These are phyloP conservation scores for Trichosporon ovoides DNA, from an alignment of 1,284 basidiomycete genomes.

Conservation along the genomic window DNA sequence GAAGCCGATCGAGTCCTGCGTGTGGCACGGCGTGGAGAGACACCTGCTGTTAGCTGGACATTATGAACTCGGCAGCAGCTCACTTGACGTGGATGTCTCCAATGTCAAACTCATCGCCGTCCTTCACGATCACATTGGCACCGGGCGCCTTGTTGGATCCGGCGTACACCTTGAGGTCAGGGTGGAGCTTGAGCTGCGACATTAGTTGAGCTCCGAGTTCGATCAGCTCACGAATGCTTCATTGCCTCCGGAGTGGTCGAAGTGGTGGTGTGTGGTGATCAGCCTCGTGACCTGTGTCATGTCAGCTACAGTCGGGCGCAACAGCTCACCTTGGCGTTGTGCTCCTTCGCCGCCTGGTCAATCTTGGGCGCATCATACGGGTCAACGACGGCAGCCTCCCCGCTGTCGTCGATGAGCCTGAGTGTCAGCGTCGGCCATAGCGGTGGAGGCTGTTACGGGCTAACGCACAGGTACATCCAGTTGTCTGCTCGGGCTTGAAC, in stretches of 20 bases:
- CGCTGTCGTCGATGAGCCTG: constrained; percentile 62
- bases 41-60: constrained; percentile 54
- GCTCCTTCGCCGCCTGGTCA: constrained; percentile 59
- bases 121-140: constrained; percentile 67
- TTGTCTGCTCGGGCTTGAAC: constrained; percentile 76
- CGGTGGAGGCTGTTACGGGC: too few relatives aligned
- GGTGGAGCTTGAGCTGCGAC: constrained; percentile 45
- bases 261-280: constrained; percentile 83
- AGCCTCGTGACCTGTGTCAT: constrained; percentile 57
- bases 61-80: not conserved
- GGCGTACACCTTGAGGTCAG: constrained; percentile 70
- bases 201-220: not conserved
- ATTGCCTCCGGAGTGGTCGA: constrained; percentile 86
- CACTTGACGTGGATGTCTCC: constrained; percentile 71
- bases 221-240: constrained; percentile 51
- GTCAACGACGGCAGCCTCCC: constrained; percentile 61
- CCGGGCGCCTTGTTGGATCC: constrained; percentile 69
- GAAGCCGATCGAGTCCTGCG: constrained; percentile 93
- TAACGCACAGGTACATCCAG: constrained; percentile 66
- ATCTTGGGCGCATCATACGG: constrained; percentile 76
- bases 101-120: constrained; percentile 68
- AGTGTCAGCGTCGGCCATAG: not conserved
- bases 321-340: constrained; percentile 57
- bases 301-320: not conserved
- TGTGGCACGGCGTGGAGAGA: constrained; percentile 90